Conservation (phyloP, 2,329 filamentous ascomycete genomes). For the Coniochaeta sp. region DNA sequence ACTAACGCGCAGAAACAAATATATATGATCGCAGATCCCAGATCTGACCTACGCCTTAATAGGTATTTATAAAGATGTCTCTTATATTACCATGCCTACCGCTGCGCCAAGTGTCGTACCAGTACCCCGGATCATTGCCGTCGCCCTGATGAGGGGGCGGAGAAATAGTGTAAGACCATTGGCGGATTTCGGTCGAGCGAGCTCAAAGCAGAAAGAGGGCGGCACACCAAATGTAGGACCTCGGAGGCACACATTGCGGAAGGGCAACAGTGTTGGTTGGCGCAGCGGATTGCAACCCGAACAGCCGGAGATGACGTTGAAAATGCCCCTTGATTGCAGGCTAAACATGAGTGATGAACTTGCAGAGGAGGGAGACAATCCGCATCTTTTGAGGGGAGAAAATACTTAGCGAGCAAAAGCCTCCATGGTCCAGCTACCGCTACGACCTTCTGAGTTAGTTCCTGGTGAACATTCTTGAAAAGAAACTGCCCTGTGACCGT, state of each 20-base stretch:
- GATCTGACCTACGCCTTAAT: background rate
- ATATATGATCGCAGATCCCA: background rate
- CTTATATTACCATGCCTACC: background rate
- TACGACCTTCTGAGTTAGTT: background rate
- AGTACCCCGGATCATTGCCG: background rate
- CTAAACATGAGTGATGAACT: background rate
- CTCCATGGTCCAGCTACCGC: background rate
- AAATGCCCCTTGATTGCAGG: background rate
- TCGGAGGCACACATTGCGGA: slow-evolving; percentile 12
- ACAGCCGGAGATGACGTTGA: slow-evolving; percentile 1
- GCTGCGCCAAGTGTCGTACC: background rate
- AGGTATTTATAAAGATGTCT: background rate
- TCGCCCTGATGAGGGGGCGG: background rate
- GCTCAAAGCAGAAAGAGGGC: background rate
- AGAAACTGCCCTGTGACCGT: background rate
- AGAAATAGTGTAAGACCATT: slow-evolving; percentile 15
- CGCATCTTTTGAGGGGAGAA: background rate
- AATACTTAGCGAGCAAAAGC: background rate
- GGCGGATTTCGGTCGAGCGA: slow-evolving; percentile 9
- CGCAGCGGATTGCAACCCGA: background rate
- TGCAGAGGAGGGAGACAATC: too few species aligned
- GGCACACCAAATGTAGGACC: slow-evolving; percentile 14
- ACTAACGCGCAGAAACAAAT: background rate
- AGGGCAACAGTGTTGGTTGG: background rate
- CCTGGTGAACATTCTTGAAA: background rate